These are phyloP conservation scores for Cutaneotrichosporon dermatis DNA, from an alignment of 1,284 basidiomycete genomes.

Conservation along the genomic window DNA sequence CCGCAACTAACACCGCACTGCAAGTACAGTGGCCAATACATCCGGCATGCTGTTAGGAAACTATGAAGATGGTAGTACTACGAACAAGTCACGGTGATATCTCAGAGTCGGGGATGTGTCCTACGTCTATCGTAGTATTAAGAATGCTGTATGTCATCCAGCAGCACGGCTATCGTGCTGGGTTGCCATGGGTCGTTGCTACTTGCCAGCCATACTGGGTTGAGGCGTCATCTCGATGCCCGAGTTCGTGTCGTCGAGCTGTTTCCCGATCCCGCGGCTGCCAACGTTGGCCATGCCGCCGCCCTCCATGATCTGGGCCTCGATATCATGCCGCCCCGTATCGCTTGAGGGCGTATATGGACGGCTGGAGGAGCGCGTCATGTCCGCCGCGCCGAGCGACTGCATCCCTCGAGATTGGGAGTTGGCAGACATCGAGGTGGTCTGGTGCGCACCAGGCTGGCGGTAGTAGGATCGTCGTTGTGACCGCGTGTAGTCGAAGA, in stretches of 20 bases:
- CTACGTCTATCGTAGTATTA: no score
- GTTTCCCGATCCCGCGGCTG: constrained; percentile 21
- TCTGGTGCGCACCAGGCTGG: constrained; percentile 15
- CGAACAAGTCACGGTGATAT: no score
- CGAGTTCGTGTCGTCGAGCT: constrained; percentile 8
- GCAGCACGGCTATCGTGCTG: no score
- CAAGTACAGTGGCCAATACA: no score
- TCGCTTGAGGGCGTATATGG: constrained; percentile 10
- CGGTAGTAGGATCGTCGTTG: constrained; percentile 46
- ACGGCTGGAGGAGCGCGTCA: not conserved
- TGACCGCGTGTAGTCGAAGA: constrained; percentile 47
- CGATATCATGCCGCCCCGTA: constrained; percentile 25
- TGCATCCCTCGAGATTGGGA: constrained; percentile 2
- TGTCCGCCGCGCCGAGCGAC: not conserved
- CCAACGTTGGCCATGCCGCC: constrained; percentile 45
- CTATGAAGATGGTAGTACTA: no score
- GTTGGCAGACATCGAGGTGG: constrained; percentile 22
- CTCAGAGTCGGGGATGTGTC: no score
- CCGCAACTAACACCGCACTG: no score
- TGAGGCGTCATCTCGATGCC: not conserved
- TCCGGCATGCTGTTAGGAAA: no score
- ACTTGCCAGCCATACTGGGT: not conserved
- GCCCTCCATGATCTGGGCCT: constrained; percentile 48
- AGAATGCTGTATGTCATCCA: no score
- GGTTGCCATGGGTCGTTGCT: not conserved